Evolutionary conservation across 2,329 filamentous ascomycete genomes (phyloP), one percentile per base, ranked within the genome.

Genomic region (Sclerotinia minor): DNA sequence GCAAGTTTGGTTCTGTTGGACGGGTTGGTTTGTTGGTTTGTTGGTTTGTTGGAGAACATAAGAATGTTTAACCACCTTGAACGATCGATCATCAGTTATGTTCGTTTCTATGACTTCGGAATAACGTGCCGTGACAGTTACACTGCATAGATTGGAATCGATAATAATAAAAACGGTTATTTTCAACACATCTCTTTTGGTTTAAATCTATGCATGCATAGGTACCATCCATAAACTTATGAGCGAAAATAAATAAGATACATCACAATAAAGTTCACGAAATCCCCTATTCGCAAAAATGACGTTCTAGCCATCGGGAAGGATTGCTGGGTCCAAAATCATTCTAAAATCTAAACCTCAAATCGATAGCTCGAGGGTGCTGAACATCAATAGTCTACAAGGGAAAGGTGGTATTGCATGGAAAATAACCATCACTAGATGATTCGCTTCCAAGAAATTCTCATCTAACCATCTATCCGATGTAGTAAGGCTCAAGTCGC

Each of bases 1-100:
- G 15, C 59, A 17, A 38, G 45, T 63, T 52, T 63, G 59, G 29
- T 50, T 38, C 47, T 26, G 29, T 63, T 41, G n/a, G 29, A 50
- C 35, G 5, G 32, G n/a, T 35, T 35, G 32, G 32, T 35, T 32
- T 35, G 32, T 6, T 35, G 32, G 32, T 6, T 7, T 35, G 35
- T 35, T 35, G 35, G 6, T 35, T 9, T 35, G 29, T 63, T 50
- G n/a, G 32, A 38, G 45, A 26, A 26, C 35, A 26, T 35, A 58
- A 44, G n/a, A 29, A 29, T 35, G 7, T 8, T 35, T n/a, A n/a
- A 35, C 8, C 35, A 8, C 1, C 35, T 35, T 35, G 5, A 35
- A 35, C 35, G n/a, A n/a, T n/a, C 35, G 9, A 35, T 8, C 35
- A 35, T 35, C 35, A 35, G 9, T 38, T 13, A 38, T 38, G 35